Conservation (phyloP, 306 rosid species). For the Fragaria iinumae region DNA sequence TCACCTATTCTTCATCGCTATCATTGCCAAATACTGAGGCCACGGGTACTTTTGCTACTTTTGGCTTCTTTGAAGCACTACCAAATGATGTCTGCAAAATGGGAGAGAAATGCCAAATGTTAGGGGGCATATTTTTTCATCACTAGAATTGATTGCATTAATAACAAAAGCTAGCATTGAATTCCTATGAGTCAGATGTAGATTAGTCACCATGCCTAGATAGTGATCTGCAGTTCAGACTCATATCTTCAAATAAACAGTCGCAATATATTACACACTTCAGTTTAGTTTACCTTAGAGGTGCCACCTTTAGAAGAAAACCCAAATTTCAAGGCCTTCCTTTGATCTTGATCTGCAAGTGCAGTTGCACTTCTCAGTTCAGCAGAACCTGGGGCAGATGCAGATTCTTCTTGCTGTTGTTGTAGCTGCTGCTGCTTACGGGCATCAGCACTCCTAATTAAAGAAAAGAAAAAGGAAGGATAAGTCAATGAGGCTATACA, state of each 20-base stretch:
- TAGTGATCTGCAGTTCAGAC: background rate
- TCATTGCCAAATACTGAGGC: conserved; percentile 68
- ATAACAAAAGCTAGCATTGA: background rate
- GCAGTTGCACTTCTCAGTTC: conserved; percentile 61
- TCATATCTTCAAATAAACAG: background rate
- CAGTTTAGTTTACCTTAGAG: conserved; percentile 49
- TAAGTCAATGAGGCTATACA: conserved; percentile 4
- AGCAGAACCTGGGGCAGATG: conserved; percentile 44
- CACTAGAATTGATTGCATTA: background rate
- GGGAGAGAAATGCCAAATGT: conserved; percentile 5
- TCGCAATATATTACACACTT: background rate
- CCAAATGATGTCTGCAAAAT: conserved; percentile 44
- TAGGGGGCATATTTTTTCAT: background rate
- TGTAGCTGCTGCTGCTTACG: conserved; percentile 72
- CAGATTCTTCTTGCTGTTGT: conserved; percentile 62
- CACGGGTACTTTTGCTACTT: conserved; percentile 38
- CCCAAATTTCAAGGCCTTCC: conserved; percentile 86
- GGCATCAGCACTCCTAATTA: conserved; percentile 69
- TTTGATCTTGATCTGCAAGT: conserved; percentile 77
- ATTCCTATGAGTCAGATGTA: background rate
- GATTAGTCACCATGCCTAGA: background rate
- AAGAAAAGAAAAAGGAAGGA: conserved; percentile 14
- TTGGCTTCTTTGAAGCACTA: conserved; percentile 56
- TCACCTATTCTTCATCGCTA: conserved; percentile 61
- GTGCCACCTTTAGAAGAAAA: conserved; percentile 80